phyloP scores from a whole-genome alignment of 306 rosid genomes.

The Ormosia semicastrata region DNA sequence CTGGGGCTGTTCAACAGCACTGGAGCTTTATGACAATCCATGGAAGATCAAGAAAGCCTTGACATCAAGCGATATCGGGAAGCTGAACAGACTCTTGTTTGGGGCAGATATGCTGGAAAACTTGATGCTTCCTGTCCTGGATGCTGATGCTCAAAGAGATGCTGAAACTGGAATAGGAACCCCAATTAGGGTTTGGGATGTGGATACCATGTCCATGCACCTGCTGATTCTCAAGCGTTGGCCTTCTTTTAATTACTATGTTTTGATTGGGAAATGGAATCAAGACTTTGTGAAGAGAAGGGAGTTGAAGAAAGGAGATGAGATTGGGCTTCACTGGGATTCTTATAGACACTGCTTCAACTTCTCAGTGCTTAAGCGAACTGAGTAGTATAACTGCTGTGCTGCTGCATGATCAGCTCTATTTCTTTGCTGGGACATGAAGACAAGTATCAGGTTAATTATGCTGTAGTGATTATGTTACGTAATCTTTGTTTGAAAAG shows the following conservation, averaged over 20 bases:
- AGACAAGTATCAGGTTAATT: too few species aligned
- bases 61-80: conserved; percentile 17
- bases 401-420: background rate
- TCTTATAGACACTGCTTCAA: conserved; percentile 3
- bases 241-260: conserved; percentile 18
- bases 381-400: background rate
- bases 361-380: conserved; percentile 15
- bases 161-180: background rate
- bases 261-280: conserved; percentile 25
- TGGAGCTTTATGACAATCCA: conserved; percentile 2
- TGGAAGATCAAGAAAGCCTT: conserved; percentile 34
- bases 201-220: conserved; percentile 22
- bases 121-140: background rate
- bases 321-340: conserved; percentile 36
- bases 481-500: too few species aligned
- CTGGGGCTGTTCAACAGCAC: background rate
- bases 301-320: conserved; percentile 12
- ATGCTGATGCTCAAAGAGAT: background rate
- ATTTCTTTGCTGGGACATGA: too few species aligned
- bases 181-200: conserved; percentile 13
- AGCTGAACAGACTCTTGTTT: background rate
- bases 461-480: too few species aligned
- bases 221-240: conserved; percentile 24
- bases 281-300: conserved; percentile 25
- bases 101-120: background rate